Evolutionary conservation across 208 protist species (phyloP).

Genomic region (Trypanosoma boissoni): DNA sequence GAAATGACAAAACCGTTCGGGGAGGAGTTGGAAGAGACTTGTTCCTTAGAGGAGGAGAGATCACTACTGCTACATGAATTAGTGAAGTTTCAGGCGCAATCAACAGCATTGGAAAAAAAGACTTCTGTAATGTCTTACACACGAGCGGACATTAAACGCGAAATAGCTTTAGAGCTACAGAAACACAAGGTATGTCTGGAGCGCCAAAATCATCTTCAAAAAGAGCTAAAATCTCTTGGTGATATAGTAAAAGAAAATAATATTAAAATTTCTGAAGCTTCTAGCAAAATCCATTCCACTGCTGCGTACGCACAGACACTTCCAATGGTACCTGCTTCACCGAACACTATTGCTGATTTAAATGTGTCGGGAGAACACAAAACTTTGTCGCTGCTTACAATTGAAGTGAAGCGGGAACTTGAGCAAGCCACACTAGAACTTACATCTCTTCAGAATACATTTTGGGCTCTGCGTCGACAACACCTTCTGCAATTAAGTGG

Average conservation of each 20-base stretch:
- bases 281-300: conserved; percentile 5
- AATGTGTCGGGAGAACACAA: neutral
- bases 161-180: conserved; percentile 47
- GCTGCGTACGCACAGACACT: conserved; percentile 1
- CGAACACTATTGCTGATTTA: conserved; percentile 22
- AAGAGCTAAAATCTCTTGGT: conserved; percentile 29
- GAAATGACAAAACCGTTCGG: conserved; percentile 23
- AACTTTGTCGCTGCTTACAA: conserved; percentile 4
- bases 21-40: conserved; percentile 25
- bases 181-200: conserved; percentile 37
- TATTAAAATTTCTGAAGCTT: conserved; percentile 5
- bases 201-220: conserved; percentile 38
- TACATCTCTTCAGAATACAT: conserved; percentile 28
- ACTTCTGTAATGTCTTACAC: conserved; percentile 25
- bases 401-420: conserved; percentile 40
- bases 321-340: conserved; percentile 17
- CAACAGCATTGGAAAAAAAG: conserved; percentile 21
- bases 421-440: conserved; percentile 46
- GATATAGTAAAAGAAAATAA: conserved; percentile 25
- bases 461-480: conserved; percentile 43
- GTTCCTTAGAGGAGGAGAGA: conserved; percentile 21
- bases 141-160: conserved; percentile 29
- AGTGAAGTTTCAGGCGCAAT: conserved; percentile 29
- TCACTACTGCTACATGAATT: conserved; percentile 33
- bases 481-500: conserved; percentile 67